Evolutionary conservation across 1,284 basidiomycete species (phyloP).

Genomic region (Uromyces viciae-fabae): DNA sequence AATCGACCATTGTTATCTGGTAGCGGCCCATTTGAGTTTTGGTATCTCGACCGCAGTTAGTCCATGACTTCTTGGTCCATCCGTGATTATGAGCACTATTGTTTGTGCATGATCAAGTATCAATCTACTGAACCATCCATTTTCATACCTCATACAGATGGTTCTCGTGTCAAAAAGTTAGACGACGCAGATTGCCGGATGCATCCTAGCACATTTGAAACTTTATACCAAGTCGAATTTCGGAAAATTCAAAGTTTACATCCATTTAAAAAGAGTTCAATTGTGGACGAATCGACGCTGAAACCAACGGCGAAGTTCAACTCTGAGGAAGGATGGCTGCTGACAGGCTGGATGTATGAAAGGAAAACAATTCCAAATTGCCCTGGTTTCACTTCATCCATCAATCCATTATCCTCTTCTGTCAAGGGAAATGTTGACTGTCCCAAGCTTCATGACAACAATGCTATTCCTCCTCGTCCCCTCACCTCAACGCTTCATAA

Average conservation of each 20-base stretch:
- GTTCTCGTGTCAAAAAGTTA: slow-evolving; percentile 5
- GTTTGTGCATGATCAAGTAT: neutral
- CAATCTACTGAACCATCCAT: neutral
- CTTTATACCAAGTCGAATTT: slow-evolving; percentile 38
- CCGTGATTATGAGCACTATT: neutral
- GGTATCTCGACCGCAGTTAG: slow-evolving; percentile 38
- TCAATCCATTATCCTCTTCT: neutral
- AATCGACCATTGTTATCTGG: neutral
- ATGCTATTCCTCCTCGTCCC: neutral
- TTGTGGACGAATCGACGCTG: neutral
- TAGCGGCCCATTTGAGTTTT: slow-evolving; percentile 31
- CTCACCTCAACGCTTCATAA: neutral
- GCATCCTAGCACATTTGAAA: slow-evolving; percentile 32
- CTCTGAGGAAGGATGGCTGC: neutral
- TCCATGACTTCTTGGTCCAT: neutral
- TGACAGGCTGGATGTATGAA: slow-evolving; percentile 31
- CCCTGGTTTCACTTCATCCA: slow-evolving; percentile 25
- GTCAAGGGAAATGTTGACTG: neutral
- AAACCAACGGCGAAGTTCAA: neutral
- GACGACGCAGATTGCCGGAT: slow-evolving; percentile 37
- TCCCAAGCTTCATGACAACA: no score
- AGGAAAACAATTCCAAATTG: slow-evolving; percentile 33
- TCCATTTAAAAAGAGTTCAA: slow-evolving; percentile 21
- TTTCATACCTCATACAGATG: neutral
- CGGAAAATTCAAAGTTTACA: slow-evolving; percentile 15